Evolutionary conservation across 2,329 filamentous ascomycete species (phyloP), one percentile per base, ranked within the genome.

Genomic region (Exophiala sp.): DNA sequence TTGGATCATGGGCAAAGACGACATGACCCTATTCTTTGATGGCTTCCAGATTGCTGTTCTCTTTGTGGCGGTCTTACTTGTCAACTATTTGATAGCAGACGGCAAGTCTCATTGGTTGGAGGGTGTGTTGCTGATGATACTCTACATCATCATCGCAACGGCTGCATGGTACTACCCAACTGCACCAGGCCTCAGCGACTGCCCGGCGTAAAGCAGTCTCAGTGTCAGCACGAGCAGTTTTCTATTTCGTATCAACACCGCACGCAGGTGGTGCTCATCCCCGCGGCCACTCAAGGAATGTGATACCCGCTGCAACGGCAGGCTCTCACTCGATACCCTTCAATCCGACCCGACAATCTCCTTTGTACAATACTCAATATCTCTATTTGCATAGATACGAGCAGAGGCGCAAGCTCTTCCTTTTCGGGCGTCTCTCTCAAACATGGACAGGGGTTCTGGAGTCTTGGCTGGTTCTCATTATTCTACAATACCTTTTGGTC

Each of bases 21-120:
- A 77, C 35, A 85, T 87, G 89, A 89, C 85, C 16, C 79, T 95
- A 4, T 86, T 86, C 68, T 94, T 96, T 68, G 89, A 95, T 66
- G 85, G 85, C 1, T 96, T 96, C 76, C 89, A 96, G 72, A 85
- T 96, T 11, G 87, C 78, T 2, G 71, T 81, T 1, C 69, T 85
- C 1, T 85, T 86, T 55, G 78, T 85, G 20, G 70, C 74, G n/a
- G 72, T 77, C 16, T 64, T 77, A 24, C 61, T 78, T 55, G 75
- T 85, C 41, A 85, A 84, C 65, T 85, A 85, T 62, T 72, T 85
- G 14, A 85, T 85, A 43, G 76, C 78, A 57, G 81, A 83, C 60
- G 79, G 80, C 48, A 82, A 82, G 61, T 80, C 76, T 36, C 72
- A 79, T 59, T 80, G 77, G 81, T 73, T 86, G 8, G 83, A 86